These are phyloP conservation scores for Candida mattraensis DNA, from an alignment of 805 yeast genomes.

Conservation along the genomic window DNA sequence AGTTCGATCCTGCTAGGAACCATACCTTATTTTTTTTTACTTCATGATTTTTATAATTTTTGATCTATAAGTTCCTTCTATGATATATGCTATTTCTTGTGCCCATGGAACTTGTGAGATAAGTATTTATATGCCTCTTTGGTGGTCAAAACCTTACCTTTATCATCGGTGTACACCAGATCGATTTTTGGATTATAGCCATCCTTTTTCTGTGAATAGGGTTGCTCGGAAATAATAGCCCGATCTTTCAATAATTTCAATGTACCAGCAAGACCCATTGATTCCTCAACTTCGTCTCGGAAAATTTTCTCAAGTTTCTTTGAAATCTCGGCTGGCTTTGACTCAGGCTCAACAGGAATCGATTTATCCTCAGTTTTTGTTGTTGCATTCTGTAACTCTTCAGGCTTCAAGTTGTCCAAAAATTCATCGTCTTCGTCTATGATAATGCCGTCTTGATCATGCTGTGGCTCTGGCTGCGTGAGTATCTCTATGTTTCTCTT, in stretches of 20 bases:
- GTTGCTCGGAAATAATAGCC: background rate
- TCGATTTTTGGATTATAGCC: conserved; percentile 49
- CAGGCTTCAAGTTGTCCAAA: conserved; percentile 26
- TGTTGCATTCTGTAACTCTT: conserved; percentile 7
- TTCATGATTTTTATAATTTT: background rate
- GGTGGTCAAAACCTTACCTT: conserved; percentile 56
- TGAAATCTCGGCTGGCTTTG: conserved; percentile 2
- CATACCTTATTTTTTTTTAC: conserved; percentile 43
- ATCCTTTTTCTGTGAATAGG: conserved; percentile 9
- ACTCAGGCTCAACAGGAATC: conserved; percentile 17
- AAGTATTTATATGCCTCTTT: conserved; percentile 77
- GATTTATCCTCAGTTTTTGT: conserved; percentile 16
- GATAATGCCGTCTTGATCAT: conserved; percentile 19
- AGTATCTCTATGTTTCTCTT: conserved; percentile 4
- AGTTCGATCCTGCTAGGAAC: conserved; percentile 88
- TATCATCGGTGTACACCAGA: conserved; percentile 61
- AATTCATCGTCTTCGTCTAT: conserved; percentile 40
- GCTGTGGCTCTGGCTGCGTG: background rate
- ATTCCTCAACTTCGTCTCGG: conserved; percentile 13
- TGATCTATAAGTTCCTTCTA: background rate
- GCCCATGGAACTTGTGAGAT: conserved; percentile 78
- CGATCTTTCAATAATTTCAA: conserved; percentile 31
- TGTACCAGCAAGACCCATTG: conserved; percentile 38
- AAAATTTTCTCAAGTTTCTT: conserved; percentile 12
- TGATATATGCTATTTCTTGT: conserved; percentile 17